Percentiles rank a stretch among this genome's conserved stretches.
Conservation (phyloP, 768 basidiomycete species). For the Boletus pseudo-olivaceus region DNA sequence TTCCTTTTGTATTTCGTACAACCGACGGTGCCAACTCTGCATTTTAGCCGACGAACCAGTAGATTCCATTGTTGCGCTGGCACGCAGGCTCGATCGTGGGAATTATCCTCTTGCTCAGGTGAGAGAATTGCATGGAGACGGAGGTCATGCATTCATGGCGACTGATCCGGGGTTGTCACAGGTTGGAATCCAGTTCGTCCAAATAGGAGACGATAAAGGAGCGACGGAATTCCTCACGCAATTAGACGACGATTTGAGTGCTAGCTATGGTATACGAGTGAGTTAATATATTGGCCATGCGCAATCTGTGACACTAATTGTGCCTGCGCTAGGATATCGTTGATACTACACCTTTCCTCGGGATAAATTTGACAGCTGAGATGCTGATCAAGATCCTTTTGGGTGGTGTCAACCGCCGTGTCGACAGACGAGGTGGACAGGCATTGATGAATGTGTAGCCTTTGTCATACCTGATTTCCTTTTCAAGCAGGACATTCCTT, state of each 20-base stretch:
- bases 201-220: conserved; percentile 50
- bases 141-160: not conserved
- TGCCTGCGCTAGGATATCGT: conserved; percentile 55
- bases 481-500: not conserved
- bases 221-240: conserved; percentile 45
- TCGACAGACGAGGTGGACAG: conserved; percentile 35
- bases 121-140: not conserved
- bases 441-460: conserved; percentile 20
- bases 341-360: conserved; percentile 58
- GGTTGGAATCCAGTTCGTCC: conserved; percentile 71
- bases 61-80: conserved; percentile 44
- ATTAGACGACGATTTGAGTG: conserved; percentile 55
- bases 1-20: not conserved
- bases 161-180: conserved; percentile 25
- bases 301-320: not conserved
- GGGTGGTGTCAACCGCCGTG: conserved; percentile 60
- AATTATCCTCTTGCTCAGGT: conserved; percentile 55
- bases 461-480: not conserved
- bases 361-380: conserved; percentile 41
- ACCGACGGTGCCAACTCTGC: not conserved
- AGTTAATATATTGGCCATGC: conserved; percentile 1
- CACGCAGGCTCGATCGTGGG: conserved; percentile 48
- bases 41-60: conserved; percentile 49
- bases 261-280: conserved; percentile 43
- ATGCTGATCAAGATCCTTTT: conserved; percentile 59